Conservation (phyloP, 176 grass and related monocot genomes). For the Miscanthus lutarioriparius region DNA sequence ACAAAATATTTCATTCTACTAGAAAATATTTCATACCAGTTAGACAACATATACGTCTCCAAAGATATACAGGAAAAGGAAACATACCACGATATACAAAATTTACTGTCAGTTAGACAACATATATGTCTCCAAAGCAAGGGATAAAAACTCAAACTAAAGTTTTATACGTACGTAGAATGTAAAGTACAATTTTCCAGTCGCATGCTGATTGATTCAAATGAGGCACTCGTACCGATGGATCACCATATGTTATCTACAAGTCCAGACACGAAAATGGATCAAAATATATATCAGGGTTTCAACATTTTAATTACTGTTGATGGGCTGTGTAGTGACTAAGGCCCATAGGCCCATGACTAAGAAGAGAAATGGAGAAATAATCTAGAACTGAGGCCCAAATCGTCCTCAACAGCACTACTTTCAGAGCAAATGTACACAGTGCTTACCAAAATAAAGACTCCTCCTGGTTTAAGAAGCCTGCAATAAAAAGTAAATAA, state of each 20-base stretch:
- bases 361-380: not conserved
- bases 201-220: slow-evolving; percentile 76
- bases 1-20: too few species aligned
- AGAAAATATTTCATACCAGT: too few species aligned
- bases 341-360: not conserved
- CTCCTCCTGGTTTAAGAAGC: slow-evolving; percentile 87
- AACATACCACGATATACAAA: too few species aligned
- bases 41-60: too few species aligned
- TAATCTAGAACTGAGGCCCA: not conserved
- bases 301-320: slow-evolving; percentile 8
- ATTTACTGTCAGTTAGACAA: not conserved
- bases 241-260: slow-evolving; percentile 99
- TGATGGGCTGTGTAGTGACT: not conserved
- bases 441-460: slow-evolving; percentile 80
- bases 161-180: slow-evolving; percentile 69
- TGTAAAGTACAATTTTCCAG: slow-evolving; percentile 83
- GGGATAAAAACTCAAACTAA: not conserved
- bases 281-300: slow-evolving; percentile 23
- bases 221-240: slow-evolving; percentile 71
- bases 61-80: too few species aligned
- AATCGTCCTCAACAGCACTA: not conserved
- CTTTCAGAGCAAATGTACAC: slow-evolving; percentile 10
- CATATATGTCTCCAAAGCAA: slow-evolving; percentile 30
- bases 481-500: slow-evolving; percentile 49
- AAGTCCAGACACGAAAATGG: slow-evolving; percentile 28